Conservation (phyloP, 371 early-diverging fungal species). For the Apophysomyces ossiformis region DNA sequence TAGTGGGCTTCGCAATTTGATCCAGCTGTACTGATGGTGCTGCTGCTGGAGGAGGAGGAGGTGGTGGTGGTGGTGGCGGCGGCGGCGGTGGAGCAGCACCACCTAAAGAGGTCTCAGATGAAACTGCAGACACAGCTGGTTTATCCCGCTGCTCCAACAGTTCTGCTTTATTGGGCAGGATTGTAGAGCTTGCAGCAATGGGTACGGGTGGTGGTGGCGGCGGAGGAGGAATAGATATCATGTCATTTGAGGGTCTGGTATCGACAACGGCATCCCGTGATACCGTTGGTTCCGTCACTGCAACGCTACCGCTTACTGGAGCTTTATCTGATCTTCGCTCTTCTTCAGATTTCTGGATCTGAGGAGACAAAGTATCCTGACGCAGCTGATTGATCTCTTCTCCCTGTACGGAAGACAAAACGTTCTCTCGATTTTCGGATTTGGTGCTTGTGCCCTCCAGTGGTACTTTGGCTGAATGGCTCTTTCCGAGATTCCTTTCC, state of each 20-base stretch:
- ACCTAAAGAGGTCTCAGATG: constrained; percentile 7
- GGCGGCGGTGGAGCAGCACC: constrained; percentile 19
- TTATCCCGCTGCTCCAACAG: too few relatives aligned
- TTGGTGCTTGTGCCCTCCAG: neutral
- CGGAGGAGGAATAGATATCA: constrained; percentile 14
- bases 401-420: neutral
- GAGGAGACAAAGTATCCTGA: neutral
- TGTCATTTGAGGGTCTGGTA: neutral
- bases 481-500: constrained; percentile 29
- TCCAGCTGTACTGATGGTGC: neutral
- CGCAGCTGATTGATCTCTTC: neutral
- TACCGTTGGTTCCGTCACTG: constrained; percentile 17
- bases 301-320: neutral
- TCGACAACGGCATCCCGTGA: neutral
- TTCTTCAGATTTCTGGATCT: constrained; percentile 3
- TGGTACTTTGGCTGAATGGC: neutral
- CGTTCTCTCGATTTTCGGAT: neutral
- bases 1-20: constrained; percentile 10
- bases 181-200: neutral
- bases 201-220: constrained; percentile 17
- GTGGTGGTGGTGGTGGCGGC: constrained; percentile 16
- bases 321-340: constrained; percentile 1
- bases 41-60: neutral
- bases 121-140: neutral
- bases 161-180: too few relatives aligned